A percentile compares a stretch with the other conserved stretches of the same genome.
phyloP scores from a whole-genome alignment of 2,329 filamentous ascomycete genomes.

The Fusarium clavum region DNA sequence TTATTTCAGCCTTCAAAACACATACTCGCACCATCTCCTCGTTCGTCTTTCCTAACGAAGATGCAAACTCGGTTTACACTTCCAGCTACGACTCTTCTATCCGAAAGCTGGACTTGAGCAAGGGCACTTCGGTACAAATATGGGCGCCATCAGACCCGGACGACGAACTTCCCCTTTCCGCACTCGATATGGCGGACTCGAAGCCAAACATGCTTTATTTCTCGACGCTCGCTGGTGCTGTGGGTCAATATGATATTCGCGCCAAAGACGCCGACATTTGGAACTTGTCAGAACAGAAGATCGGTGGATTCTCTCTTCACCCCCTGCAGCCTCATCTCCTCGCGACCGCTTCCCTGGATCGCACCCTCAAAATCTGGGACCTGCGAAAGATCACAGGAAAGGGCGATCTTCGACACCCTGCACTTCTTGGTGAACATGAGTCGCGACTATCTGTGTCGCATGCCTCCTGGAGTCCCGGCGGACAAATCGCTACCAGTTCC shows the following conservation, averaged over 20 bases:
- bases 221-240: slow-evolving; percentile 83
- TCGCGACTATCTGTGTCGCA: slow-evolving; percentile 90
- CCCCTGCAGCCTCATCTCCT: slow-evolving; percentile 84
- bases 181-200: slow-evolving; percentile 79
- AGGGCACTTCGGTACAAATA: slow-evolving; percentile 81
- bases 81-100: slow-evolving; percentile 95
- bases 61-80: slow-evolving; percentile 81
- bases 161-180: slow-evolving; percentile 83
- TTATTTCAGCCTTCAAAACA: slow-evolving; percentile 90
- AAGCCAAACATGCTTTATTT: slow-evolving; percentile 84
- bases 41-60: slow-evolving; percentile 80
- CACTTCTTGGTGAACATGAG: slow-evolving; percentile 82
- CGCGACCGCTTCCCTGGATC: slow-evolving; percentile 89
- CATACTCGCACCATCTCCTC: slow-evolving; percentile 90
- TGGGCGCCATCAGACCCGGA: slow-evolving; percentile 78
- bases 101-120: slow-evolving; percentile 84
- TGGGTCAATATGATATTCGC: slow-evolving; percentile 85
- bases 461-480: slow-evolving; percentile 86
- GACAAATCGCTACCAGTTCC: slow-evolving; percentile 88
- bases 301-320: slow-evolving; percentile 90
- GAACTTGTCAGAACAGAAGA: slow-evolving; percentile 89
- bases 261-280: slow-evolving; percentile 72
- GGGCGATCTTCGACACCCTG: slow-evolving; percentile 69
- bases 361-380: slow-evolving; percentile 93
- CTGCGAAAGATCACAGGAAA: slow-evolving; percentile 79